Percentiles rank a stretch among this genome's conserved stretches.
phyloP scores from a whole-genome alignment of 2,329 filamentous ascomycete species.

The Botryotinia convoluta region DNA sequence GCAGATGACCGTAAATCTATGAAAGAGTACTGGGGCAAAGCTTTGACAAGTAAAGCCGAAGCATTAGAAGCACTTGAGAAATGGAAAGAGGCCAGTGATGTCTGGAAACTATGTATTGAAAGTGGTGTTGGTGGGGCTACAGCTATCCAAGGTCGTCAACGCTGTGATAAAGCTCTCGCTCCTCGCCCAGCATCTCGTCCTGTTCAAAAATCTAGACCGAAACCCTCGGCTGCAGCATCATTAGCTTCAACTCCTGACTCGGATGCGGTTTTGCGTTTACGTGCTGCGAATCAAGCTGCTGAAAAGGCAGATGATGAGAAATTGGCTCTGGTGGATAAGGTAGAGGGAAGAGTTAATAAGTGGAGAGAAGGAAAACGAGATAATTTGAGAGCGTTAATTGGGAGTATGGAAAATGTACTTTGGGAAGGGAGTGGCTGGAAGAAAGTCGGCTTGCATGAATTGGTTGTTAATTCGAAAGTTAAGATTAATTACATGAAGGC shows the following conservation, averaged over 20 bases:
- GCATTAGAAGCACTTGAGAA: constrained; percentile 93
- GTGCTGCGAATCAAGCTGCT: constrained; percentile 80
- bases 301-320: constrained; percentile 90
- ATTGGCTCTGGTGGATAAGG: constrained; percentile 80
- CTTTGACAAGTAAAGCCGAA: constrained; percentile 90
- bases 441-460: constrained; percentile 89
- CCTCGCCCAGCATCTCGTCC: constrained; percentile 55
- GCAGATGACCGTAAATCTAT: constrained; percentile 72
- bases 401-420: constrained; percentile 81
- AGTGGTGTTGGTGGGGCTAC: constrained; percentile 80
- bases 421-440: constrained; percentile 96
- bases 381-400: constrained; percentile 83
- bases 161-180: constrained; percentile 83
- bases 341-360: constrained; percentile 72
- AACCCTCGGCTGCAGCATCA: constrained; percentile 44
- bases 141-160: constrained; percentile 79
- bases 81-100: constrained; percentile 77
- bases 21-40: constrained; percentile 91
- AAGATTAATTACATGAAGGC: constrained; percentile 99
- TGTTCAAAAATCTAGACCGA: constrained; percentile 44
- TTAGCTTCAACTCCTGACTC: constrained; percentile 50
- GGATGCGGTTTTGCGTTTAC: constrained; percentile 77
- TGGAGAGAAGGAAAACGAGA: constrained; percentile 94
- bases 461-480: constrained; percentile 90
- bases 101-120: constrained; percentile 83